Conservation (phyloP, 1,284 basidiomycete species). For the Leccinum variabile region DNA sequence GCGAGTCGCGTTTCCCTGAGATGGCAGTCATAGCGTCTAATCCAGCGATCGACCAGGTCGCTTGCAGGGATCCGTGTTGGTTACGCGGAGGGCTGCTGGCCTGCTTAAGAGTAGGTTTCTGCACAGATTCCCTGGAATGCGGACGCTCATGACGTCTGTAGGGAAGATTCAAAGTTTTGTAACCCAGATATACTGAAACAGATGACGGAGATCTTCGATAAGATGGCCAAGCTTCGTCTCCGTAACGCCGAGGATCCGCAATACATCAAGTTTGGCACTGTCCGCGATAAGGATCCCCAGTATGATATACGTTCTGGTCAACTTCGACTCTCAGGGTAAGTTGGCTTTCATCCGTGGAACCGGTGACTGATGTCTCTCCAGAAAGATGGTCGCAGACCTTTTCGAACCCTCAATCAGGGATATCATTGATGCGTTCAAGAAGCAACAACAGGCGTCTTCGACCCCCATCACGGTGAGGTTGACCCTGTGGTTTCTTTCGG, state of each 20-base stretch:
- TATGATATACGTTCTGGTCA: conserved; percentile 49
- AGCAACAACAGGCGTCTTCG: conserved; percentile 34
- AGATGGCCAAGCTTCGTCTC: conserved; percentile 50
- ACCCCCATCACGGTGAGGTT: conserved; percentile 37
- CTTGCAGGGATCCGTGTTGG: conserved; percentile 41
- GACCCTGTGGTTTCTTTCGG: background rate
- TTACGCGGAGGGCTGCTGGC: conserved; percentile 42
- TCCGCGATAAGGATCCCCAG: conserved; percentile 44
- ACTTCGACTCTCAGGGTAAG: conserved; percentile 45
- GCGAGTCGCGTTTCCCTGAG: conserved; percentile 32
- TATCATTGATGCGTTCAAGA: conserved; percentile 41
- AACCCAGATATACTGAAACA: conserved; percentile 39
- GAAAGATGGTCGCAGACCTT: conserved; percentile 42
- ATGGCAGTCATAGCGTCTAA: conserved; percentile 4
- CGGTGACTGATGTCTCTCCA: conserved; percentile 15
- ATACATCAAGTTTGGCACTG: conserved; percentile 51
- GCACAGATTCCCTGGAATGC: background rate
- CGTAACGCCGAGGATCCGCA: conserved; percentile 42
- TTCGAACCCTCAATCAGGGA: conserved; percentile 48
- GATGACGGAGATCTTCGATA: conserved; percentile 51
- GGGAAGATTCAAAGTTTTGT: conserved; percentile 33
- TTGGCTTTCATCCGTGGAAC: background rate
- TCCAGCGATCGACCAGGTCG: conserved; percentile 22
- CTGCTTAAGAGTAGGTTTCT: conserved; percentile 37
- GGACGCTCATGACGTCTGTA: conserved; percentile 24